A percentile compares a stretch with the other conserved stretches of the same genome.
phyloP scores from a whole-genome alignment of 176 grass and related monocot genomes.

The Oryza punctata region DNA sequence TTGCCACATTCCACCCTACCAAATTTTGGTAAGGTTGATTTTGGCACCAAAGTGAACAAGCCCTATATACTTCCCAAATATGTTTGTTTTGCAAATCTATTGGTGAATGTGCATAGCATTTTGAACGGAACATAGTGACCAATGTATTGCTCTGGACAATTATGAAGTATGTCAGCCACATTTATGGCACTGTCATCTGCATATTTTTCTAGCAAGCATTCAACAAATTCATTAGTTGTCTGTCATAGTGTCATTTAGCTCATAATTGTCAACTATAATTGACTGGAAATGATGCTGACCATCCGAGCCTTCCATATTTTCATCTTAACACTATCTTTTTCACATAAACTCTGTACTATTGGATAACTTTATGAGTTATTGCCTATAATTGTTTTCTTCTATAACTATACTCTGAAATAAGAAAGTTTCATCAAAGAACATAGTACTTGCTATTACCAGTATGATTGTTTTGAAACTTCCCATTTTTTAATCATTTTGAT shows the following conservation, averaged over 20 bases:
- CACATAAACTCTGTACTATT: not conserved
- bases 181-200: not conserved
- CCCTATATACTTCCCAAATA: not conserved
- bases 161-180: not conserved
- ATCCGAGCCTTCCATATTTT: not conserved
- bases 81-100: not conserved
- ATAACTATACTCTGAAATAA: slow-evolving; percentile 1
- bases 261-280: not conserved
- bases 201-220: slow-evolving; percentile 12
- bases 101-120: not conserved
- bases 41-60: too few species aligned
- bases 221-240: not conserved
- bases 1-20: too few species aligned
- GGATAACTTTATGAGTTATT: slow-evolving; percentile 18
- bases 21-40: too few species aligned
- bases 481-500: slow-evolving; percentile 24
- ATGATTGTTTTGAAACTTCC: slow-evolving; percentile 19
- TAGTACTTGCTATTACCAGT: not conserved
- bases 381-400: not conserved
- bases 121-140: not conserved
- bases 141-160: not conserved
- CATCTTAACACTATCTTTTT: not conserved
- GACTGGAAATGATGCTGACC: not conserved
- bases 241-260: not conserved
- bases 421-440: not conserved